These are phyloP conservation scores for Lagenaria siceraria DNA, from an alignment of 306 rosid genomes.

Conservation along the genomic window DNA sequence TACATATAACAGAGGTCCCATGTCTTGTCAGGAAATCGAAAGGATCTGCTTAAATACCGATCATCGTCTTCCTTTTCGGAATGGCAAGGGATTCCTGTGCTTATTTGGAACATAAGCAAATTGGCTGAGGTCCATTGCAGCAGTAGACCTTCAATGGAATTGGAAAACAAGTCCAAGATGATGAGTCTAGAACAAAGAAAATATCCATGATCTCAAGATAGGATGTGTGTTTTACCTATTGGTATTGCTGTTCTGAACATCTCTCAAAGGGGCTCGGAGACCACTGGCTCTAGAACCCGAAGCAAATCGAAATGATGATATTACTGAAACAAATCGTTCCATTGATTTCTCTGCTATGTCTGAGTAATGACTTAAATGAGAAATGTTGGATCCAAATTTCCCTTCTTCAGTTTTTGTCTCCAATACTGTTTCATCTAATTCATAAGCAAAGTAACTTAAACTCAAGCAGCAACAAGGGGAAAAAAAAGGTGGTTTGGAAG, in stretches of 20 bases:
- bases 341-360: slow-evolving; percentile 72
- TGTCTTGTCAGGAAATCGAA: neutral
- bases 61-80: slow-evolving; percentile 2
- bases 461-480: slow-evolving; percentile 8
- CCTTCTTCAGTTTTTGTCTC: slow-evolving; percentile 19
- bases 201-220: neutral
- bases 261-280: slow-evolving; percentile 79
- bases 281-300: slow-evolving; percentile 91
- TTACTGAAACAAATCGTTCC: slow-evolving; percentile 63
- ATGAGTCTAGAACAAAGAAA: neutral
- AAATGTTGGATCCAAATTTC: slow-evolving; percentile 71
- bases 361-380: slow-evolving; percentile 61
- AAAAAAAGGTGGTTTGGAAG: neutral
- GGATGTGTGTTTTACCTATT: slow-evolving; percentile 29
- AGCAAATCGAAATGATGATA: slow-evolving; percentile 52
- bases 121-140: slow-evolving; percentile 3
- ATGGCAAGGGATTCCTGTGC: neutral
- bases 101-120: slow-evolving; percentile 10
- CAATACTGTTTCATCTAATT: slow-evolving; percentile 10
- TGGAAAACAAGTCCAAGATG: neutral
- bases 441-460: slow-evolving; percentile 25
- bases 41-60: neutral
- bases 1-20: neutral
- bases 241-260: slow-evolving; percentile 34
- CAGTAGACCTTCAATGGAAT: neutral